These are phyloP conservation scores for Pseudopyricularia cyperi DNA, from an alignment of 2,329 filamentous ascomycete genomes.

Conservation along the genomic window DNA sequence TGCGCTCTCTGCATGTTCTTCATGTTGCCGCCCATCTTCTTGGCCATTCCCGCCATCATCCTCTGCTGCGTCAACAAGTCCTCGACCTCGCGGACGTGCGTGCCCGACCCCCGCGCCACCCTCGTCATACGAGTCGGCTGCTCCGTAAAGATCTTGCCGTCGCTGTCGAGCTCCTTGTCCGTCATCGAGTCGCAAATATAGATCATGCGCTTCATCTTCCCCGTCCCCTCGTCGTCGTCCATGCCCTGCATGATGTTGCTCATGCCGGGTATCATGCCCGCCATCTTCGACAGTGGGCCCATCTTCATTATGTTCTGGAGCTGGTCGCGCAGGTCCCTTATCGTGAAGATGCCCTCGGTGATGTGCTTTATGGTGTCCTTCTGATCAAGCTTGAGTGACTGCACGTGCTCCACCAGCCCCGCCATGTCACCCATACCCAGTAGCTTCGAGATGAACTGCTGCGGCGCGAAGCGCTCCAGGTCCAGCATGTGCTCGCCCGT, in stretches of 20 bases:
- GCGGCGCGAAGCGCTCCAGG: slow-evolving; percentile 80
- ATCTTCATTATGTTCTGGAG: slow-evolving; percentile 99
- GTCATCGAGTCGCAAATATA: slow-evolving; percentile 99
- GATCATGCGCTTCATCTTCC: slow-evolving; percentile 94
- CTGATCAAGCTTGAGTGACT: slow-evolving; percentile 87
- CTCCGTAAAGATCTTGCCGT: slow-evolving; percentile 87
- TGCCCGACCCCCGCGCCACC: slow-evolving; percentile 80
- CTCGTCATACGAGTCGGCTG: slow-evolving; percentile 88
- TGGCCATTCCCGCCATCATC: slow-evolving; percentile 99
- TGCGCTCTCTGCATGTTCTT: slow-evolving; percentile 95
- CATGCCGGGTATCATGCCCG: slow-evolving; percentile 95
- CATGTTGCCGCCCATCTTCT: slow-evolving; percentile 96
- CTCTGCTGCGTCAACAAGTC: slow-evolving; percentile 94
- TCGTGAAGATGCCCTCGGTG: slow-evolving; percentile 87
- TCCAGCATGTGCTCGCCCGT: slow-evolving; percentile 97
- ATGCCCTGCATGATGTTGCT: slow-evolving; percentile 88
- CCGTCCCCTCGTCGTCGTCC: slow-evolving; percentile 90
- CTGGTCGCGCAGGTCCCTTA: slow-evolving; percentile 89
- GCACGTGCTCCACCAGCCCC: slow-evolving; percentile 89
- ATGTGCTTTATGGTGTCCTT: slow-evolving; percentile 99
- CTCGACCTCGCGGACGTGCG: slow-evolving; percentile 83
- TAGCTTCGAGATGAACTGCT: slow-evolving; percentile 86
- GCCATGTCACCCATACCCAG: slow-evolving; percentile 97
- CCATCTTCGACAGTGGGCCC: slow-evolving; percentile 94
- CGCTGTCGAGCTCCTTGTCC: slow-evolving; percentile 83